These are phyloP conservation scores for Pleurotus tuber-regium DNA, from an alignment of 768 basidiomycete species.

Conservation along the genomic window DNA sequence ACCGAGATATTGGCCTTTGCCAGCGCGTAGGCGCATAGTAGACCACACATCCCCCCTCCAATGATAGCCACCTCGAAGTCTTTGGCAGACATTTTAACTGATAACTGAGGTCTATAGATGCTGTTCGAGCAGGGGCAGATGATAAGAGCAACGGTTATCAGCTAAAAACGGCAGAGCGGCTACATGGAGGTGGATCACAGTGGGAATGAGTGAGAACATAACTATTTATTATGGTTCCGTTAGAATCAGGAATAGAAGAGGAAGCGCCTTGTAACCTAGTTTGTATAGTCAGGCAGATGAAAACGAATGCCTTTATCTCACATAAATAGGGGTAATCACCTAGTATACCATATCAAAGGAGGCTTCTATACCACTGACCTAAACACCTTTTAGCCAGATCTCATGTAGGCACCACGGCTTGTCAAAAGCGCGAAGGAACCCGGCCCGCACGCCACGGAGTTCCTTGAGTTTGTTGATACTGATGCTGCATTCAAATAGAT, in stretches of 20 bases:
- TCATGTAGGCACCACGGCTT: background rate
- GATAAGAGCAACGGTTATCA: background rate
- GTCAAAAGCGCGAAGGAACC: background rate
- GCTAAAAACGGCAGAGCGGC: background rate
- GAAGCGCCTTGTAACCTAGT: too few species aligned
- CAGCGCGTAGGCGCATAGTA: conserved; percentile 47
- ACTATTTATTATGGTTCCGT: too few species aligned
- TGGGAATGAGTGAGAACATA: background rate
- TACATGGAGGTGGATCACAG: background rate
- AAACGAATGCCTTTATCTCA: too few species aligned
- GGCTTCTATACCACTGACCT: too few species aligned
- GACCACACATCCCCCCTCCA: conserved; percentile 54
- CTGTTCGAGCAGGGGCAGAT: background rate
- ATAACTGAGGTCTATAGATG: background rate
- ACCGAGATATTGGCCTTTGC: conserved; percentile 39
- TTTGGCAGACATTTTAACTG: conserved; percentile 20
- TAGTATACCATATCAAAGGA: too few species aligned
- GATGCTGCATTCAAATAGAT: background rate
- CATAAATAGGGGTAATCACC: too few species aligned
- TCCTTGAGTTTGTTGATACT: background rate
- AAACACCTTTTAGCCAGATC: too few species aligned
- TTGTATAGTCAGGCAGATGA: too few species aligned
- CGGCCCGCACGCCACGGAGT: background rate
- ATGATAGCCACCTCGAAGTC: conserved; percentile 51
- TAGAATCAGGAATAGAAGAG: too few species aligned